These are phyloP conservation scores for Aspergillus sp. DNA, from an alignment of 2,329 filamentous ascomycete species.

Conservation along the genomic window DNA sequence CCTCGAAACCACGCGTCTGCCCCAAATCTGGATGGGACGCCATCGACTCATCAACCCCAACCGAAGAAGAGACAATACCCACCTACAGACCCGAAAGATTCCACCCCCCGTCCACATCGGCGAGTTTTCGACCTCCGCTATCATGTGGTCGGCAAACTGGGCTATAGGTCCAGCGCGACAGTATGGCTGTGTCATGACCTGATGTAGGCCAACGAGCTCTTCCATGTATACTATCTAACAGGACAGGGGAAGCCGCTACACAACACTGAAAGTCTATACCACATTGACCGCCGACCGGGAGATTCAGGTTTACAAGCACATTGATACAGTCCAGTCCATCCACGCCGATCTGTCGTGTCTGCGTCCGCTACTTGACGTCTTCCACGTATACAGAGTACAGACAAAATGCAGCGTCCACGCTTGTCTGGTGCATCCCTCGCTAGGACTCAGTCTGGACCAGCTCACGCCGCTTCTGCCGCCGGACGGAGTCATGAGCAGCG, in stretches of 20 bases:
- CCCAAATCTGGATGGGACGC: too few relatives aligned
- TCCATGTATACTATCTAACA: not conserved
- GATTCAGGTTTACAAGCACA: slow-evolving; percentile 24
- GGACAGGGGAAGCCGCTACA: slow-evolving; percentile 6
- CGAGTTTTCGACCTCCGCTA: slow-evolving; percentile 12
- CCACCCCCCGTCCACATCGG: slow-evolving; percentile 10
- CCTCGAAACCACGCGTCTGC: too few relatives aligned
- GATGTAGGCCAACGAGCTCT: not conserved
- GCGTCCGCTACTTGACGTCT: slow-evolving; percentile 26
- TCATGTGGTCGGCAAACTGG: slow-evolving; percentile 14
- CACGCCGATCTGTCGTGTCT: slow-evolving; percentile 25
- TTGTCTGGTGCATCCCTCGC: slow-evolving; percentile 28
- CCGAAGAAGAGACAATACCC: too few relatives aligned
- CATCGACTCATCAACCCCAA: too few relatives aligned
- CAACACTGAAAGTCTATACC: slow-evolving; percentile 17
- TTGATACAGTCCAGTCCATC: slow-evolving; percentile 20
- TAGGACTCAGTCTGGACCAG: slow-evolving; percentile 23
- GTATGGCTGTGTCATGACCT: slow-evolving; percentile 12
- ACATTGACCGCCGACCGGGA: slow-evolving; percentile 14
- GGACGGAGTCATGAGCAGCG: slow-evolving; percentile 17
- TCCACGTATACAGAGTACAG: slow-evolving; percentile 23
- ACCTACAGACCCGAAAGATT: slow-evolving; percentile 4
- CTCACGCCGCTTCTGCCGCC: slow-evolving; percentile 14
- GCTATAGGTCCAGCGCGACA: slow-evolving; percentile 12
- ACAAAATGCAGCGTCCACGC: slow-evolving; percentile 13